phyloP scores from a whole-genome alignment of 2,329 filamentous ascomycete species.

The Pseudogymnoascus sp. region DNA sequence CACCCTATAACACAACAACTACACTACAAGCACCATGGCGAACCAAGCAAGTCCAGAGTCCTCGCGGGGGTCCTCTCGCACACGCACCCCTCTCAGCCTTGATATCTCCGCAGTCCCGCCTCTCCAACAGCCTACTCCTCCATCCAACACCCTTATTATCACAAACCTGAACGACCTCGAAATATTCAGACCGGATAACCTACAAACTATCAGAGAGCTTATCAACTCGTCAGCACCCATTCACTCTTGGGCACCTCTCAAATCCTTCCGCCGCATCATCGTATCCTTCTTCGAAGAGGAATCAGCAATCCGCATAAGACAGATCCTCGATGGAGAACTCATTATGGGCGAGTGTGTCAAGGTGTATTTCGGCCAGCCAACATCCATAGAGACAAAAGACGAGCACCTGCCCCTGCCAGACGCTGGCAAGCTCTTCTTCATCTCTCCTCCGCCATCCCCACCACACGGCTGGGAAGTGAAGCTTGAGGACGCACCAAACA shows the following conservation, averaged over 20 bases:
- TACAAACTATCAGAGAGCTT: constrained; percentile 64
- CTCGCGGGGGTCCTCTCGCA: constrained; percentile 10
- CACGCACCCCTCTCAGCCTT: constrained; percentile 50
- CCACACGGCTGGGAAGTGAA: constrained; percentile 63
- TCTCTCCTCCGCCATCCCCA: constrained; percentile 59
- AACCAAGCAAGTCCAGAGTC: not conserved
- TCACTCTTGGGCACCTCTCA: constrained; percentile 71
- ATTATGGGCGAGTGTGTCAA: constrained; percentile 62
- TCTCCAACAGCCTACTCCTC: constrained; percentile 60
- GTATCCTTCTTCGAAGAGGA: constrained; percentile 67
- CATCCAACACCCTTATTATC: constrained; percentile 77
- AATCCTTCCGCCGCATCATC: constrained; percentile 74
- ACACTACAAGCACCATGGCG: constrained; percentile 4
- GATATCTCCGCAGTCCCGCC: constrained; percentile 67
- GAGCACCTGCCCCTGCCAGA: constrained; percentile 59
- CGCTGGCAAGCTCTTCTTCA: constrained; percentile 65
- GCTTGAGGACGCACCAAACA: constrained; percentile 62
- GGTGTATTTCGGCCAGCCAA: constrained; percentile 61
- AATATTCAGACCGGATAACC: constrained; percentile 67
- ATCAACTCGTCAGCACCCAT: constrained; percentile 63
- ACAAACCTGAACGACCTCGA: constrained; percentile 68
- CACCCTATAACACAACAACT: not conserved
- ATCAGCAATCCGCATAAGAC: constrained; percentile 62
- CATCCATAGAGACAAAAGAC: constrained; percentile 45
- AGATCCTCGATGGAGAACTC: constrained; percentile 64